phyloP scores from a whole-genome alignment of 192 early-diverging fungal species.

The Podochytrium sp. region DNA sequence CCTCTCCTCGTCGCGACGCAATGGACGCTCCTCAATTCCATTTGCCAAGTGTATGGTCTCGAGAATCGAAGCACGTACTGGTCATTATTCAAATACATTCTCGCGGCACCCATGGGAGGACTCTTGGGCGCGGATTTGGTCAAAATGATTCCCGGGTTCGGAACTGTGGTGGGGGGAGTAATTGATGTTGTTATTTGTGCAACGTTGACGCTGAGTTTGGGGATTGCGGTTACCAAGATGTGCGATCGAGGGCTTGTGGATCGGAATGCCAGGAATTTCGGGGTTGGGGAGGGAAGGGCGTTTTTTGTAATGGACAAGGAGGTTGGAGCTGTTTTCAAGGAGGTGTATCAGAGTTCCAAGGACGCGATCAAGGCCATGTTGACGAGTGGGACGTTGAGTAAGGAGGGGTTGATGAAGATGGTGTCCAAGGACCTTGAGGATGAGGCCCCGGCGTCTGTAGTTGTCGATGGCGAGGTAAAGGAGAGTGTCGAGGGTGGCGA shows the following conservation, averaged over 20 bases:
- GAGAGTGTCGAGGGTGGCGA: no score
- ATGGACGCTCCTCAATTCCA: background rate
- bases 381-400: constrained; percentile 8
- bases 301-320: background rate
- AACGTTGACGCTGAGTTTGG: constrained; percentile 13
- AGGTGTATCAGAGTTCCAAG: constrained; percentile 3
- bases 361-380: constrained; percentile 6
- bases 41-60: constrained; percentile 12
- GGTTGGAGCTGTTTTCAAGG: constrained; percentile 16
- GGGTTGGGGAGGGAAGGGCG: constrained; percentile 2
- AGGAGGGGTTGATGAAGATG: constrained; percentile 16
- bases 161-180: constrained; percentile 15
- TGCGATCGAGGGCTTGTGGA: background rate
- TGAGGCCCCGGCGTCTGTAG: background rate
- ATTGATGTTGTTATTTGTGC: constrained; percentile 23
- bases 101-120: constrained; percentile 12
- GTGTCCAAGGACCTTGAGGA: background rate
- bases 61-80: constrained; percentile 14
- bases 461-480: background rate
- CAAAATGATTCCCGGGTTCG: constrained; percentile 23
- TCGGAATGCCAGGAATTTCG: background rate
- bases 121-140: constrained; percentile 18
- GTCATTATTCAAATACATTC: constrained; percentile 13
- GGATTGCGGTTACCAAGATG: constrained; percentile 6
- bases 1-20: constrained; percentile 11